These are phyloP conservation scores for Candida morakotiae DNA, from an alignment of 805 yeast species.

Conservation along the genomic window DNA sequence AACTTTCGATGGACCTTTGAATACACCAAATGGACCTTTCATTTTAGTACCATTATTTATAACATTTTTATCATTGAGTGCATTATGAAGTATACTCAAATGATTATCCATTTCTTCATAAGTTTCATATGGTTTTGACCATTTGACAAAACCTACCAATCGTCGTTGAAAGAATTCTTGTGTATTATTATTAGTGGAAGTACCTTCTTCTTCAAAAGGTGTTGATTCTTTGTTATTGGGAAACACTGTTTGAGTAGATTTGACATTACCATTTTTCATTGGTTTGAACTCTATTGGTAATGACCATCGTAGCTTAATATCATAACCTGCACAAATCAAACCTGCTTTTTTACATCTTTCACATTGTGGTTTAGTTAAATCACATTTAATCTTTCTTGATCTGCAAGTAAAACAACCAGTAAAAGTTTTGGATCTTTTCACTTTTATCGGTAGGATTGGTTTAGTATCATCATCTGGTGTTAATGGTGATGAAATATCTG, in stretches of 20 bases:
- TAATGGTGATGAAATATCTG: neutral
- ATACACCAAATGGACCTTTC: conserved; percentile 83
- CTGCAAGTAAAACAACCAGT: conserved; percentile 90
- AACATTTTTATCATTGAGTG: conserved; percentile 26
- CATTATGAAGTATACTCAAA: conserved; percentile 50
- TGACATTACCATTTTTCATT: conserved; percentile 21
- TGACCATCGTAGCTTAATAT: conserved; percentile 78
- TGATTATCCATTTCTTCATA: conserved; percentile 83
- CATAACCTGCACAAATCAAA: conserved; percentile 76
- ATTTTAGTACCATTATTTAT: conserved; percentile 46
- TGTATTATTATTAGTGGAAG: conserved; percentile 11
- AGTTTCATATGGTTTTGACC: conserved; percentile 59
- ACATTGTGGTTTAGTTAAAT: conserved; percentile 66
- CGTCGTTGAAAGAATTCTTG: conserved; percentile 61
- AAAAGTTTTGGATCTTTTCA: conserved; percentile 55
- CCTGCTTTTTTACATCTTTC: conserved; percentile 65
- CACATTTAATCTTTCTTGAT: conserved; percentile 76
- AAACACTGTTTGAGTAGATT: conserved; percentile 27
- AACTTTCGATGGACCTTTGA: conserved; percentile 24
- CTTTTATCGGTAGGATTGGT: conserved; percentile 4
- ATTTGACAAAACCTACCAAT: conserved; percentile 68
- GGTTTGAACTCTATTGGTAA: conserved; percentile 38
- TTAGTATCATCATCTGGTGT: neutral
- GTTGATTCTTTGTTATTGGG: conserved; percentile 13
- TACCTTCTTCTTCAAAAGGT: conserved; percentile 5